Base-by-base conservation (phyloP, 2,329 filamentous ascomycete genomes). In the Scytalidium lignicola region DNA sequence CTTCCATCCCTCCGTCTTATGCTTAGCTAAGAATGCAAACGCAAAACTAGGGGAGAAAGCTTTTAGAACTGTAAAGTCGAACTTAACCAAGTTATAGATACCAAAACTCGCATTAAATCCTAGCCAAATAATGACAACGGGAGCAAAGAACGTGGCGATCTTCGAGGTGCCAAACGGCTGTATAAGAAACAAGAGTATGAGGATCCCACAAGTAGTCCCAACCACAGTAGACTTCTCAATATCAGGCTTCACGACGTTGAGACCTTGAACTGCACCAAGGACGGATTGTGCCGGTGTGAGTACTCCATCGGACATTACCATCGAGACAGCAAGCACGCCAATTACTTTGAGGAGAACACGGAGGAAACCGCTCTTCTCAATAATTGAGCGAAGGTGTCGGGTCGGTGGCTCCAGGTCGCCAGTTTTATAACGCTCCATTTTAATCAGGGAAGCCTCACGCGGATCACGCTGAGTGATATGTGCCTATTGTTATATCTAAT, bases 201-300 rank as follows among this genome's bases (percentile, higher is more conserved):
- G 67, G 42, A 86, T 86, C 2, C 73, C 81, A 53, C 82, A 86
- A 0, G 80, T 78, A 1, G 78, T 74, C 5, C 83, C 83, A 5
- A 86, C 75, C 19, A 87, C 76, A 2, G 78, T 75, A 1, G 53
- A 46, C 32, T 74, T 78, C n/a, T 67, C 69, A 47, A 87, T 78
- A 52, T 77, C 68, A 0, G 76, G 73, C 23, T 73, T 74, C 28
- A 82, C 79, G 1, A 86, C 83, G 10, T 71, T 71, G 2, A 80
- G 67, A 41, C 79, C 82, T 61, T 87, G 83, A 3, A 86, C 78
- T 5, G 83, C 83, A 20, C 83, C 83, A 10, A 87, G 72, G 1
- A 87, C 80, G 2, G 82, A 85, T 62, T 87, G 83, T 0, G 83
- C 83, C 0, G 83, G 83, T 1, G 83, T 86, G 28, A 86, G 66